Evolutionary conservation across 2,329 filamentous ascomycete genomes (phyloP), one percentile per base, ranked within the genome.

Genomic region (Aspergillus novofumigatus): DNA sequence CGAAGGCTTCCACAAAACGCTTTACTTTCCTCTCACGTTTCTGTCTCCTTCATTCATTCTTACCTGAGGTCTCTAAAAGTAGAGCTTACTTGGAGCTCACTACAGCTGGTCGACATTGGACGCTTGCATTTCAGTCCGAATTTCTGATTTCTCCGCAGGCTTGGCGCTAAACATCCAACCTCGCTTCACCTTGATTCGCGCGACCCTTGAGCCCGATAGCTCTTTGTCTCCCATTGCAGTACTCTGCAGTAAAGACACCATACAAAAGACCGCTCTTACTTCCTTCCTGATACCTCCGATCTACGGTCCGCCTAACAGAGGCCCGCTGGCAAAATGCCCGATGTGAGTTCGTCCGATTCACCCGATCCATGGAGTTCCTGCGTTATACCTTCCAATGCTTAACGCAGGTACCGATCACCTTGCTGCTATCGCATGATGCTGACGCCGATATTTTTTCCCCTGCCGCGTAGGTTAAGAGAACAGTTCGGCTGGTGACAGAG

Each of bases 401-500:
- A 51, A 49, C 50, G 44, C 44, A 48, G 38, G 44, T 29, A 48
- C 25, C 52, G 52, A 47, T n/a, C 44, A 42, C 49, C 26, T 32
- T 51, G 26, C 44, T 49, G 47, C 44, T 54, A 56, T 63, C 62
- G 60, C 64, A 63, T 61, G n/a, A 28, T 49, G 57, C 67, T 72
- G 59, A 70, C 55, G 17, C 48, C 51, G 29, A 48, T 25, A 56
- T 26, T 44, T 49, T 44, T 26, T 26, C 1, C 50, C 44, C 52
- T 42, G 49, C 44, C 26, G 38, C 60, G 53, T 66, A 90, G 86
- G 78, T 88, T 69, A 89, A 97, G 84, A 86, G 94, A 70, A 90
- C 86, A 71, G 83, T 99, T 77, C 95, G 93, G 84, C 86, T 99
- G 78, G 84, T 97, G 66, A 97, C 94, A 52, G 88, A 94, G 80